Evolutionary conservation across 495 filamentous ascomycete genomes (phyloP), one percentile per base, ranked within the genome.

Genomic region (Lasiosphaeria miniovina): DNA sequence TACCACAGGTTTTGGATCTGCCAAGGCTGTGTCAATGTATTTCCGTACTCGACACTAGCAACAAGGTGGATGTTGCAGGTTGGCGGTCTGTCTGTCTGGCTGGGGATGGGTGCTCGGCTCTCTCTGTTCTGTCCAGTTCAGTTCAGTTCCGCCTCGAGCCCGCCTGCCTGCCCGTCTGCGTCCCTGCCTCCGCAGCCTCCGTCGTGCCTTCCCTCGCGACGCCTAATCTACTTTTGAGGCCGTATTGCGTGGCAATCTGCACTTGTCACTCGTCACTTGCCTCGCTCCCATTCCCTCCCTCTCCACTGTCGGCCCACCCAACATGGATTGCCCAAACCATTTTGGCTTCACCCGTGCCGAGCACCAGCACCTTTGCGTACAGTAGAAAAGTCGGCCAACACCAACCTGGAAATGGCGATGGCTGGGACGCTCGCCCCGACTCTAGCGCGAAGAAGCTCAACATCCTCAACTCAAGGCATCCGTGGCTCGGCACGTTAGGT

Each of bases 241-340:
- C 24, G 24, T 24, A 24, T 24, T 24, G 24, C 24, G 12, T n/a
- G 43, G 43, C 12, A n/a, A 46, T 46, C 43, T 46, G 43, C 7
- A 11, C 43, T 46, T 46, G 8, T 46, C 12, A 41, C 43, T 46
- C 43, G 43, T 24, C 24, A 24, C 24, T 24, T 24, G 24, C 24
- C 24, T 24, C 24, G 24, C 24, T 24, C 24, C 24, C 24, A 24
- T 24, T 24, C 24, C 24, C 12, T 41, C 43, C 11, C 43, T 46
- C 43, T 46, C 43, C 43, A 46, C 43, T 46, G 43, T 14, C 15
- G 43, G 43, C 43, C 43, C 43, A n/a, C 43, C 43, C 43, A n/a
- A 46, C 43, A 46, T 46, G 15, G 3, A 9, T 46, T 46, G 5
- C 38, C 8, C 12, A n/a, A 46, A 24, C 24, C 24, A 24, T 24